A percentile compares a stretch with the other conserved stretches of the same genome.
These are phyloP conservation scores for Yamadazyma philogaea DNA, from an alignment of 805 yeast species.

Conservation along the genomic window DNA sequence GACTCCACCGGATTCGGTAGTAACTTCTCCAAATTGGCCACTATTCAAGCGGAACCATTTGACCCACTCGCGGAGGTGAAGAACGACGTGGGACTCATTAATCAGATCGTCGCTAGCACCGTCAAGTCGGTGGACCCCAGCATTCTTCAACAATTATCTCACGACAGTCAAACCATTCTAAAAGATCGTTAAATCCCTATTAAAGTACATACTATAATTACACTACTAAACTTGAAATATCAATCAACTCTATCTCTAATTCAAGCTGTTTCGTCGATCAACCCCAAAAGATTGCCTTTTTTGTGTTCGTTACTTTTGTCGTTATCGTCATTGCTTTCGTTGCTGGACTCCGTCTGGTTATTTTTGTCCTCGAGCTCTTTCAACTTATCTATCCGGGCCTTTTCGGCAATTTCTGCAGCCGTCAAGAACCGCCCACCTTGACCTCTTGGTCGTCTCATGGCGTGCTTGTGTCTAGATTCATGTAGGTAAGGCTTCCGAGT, in stretches of 20 bases:
- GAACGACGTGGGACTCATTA: slow-evolving; percentile 31
- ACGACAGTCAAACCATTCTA: slow-evolving; percentile 16
- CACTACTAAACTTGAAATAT: slow-evolving; percentile 1
- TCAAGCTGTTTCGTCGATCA: slow-evolving; percentile 3
- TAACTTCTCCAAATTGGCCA: slow-evolving; percentile 68
- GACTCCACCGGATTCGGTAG: slow-evolving; percentile 83
- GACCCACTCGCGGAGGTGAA: slow-evolving; percentile 67
- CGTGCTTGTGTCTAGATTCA: slow-evolving; percentile 97
- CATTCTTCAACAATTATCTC: slow-evolving; percentile 26
- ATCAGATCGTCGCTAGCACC: slow-evolving; percentile 22
- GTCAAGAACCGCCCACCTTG: slow-evolving; percentile 97
- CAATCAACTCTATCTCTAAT: slow-evolving; percentile 1
- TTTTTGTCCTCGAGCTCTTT: slow-evolving; percentile 29
- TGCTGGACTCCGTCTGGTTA: background rate
- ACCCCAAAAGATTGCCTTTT: slow-evolving; percentile 6
- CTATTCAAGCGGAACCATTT: slow-evolving; percentile 55
- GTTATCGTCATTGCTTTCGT: slow-evolving; percentile 4
- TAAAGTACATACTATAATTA: slow-evolving; percentile 10
- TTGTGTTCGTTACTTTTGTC: slow-evolving; percentile 5
- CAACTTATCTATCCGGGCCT: slow-evolving; percentile 38
- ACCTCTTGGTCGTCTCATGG: slow-evolving; percentile 98
- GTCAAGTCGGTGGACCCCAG: slow-evolving; percentile 26
- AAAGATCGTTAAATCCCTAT: slow-evolving; percentile 3
- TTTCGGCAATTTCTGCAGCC: slow-evolving; percentile 65
- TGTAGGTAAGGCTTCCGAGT: slow-evolving; percentile 93